Evolutionary conservation across 2,329 filamentous ascomycete genomes (phyloP), one percentile per base, ranked within the genome.

Genomic region (Geoglossum cookeanum): DNA sequence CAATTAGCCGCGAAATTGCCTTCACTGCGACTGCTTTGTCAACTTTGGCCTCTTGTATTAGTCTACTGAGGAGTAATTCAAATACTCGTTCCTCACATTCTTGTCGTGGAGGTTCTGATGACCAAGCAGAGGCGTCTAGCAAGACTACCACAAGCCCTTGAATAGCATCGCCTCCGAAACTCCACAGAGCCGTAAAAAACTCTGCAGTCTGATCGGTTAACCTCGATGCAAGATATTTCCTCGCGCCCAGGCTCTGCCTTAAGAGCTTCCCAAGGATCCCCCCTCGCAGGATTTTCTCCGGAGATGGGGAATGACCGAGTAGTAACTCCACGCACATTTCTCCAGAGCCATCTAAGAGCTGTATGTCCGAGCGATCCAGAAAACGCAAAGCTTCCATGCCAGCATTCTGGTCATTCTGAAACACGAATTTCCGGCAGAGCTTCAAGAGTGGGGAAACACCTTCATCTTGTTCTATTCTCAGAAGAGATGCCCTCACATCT

Each of bases 11-110:
- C 4, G 79, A 76, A 45, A 83, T 76, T 51, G 76, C 76, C 64
- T 79, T 78, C 68, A 83, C 74, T 3, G 79, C 76, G 52, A 78
- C 74, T 49, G 78, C 78, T 42, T 80, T 78, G 59, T 79, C 68
- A 58, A 95, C 87, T 64, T 90, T 81, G 56, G 88, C 89, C 49
- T 87, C 88, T 67, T 94, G 87, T 83, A 96, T 94, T 63, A 96
- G 74, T 65, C 86, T 85, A 29, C 90, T 90, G 62, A 96, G 80
- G 63, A 91, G 82, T 58, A 94, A 79, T 65, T 84, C 79, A 58
- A 85, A 84, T 65, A 84, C 74, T 65, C 87, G 83, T 63, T 78
- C 71, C 71, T 78, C 54, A 63, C 60, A 59, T 69, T 54, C 35
- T 22, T 33, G 22, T 35, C 57, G 22, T 29, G 57, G 8, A 15